Conservation (phyloP, 2,329 filamentous ascomycete genomes). For the Escovopsis weberi region DNA sequence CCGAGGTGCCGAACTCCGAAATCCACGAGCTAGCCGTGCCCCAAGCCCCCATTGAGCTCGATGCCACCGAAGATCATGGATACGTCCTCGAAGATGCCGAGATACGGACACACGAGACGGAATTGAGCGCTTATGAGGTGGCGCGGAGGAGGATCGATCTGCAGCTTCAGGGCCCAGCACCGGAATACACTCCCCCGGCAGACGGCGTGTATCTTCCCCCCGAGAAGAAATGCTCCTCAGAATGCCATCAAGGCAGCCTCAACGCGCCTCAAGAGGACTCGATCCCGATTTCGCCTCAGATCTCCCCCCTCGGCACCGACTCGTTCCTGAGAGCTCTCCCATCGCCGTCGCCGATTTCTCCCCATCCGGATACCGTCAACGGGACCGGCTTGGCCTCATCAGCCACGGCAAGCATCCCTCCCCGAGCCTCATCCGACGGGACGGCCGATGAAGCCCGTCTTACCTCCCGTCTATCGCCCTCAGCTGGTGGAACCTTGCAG, state of each 20-base stretch:
- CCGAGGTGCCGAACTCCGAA: constrained; percentile 27
- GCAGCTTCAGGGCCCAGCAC: constrained; percentile 35
- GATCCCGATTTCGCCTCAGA: constrained; percentile 9
- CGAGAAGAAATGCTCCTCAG: constrained; percentile 14
- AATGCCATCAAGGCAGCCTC: background rate
- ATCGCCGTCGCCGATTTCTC: constrained; percentile 37
- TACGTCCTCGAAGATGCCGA: constrained; percentile 25
- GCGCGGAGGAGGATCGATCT: constrained; percentile 35
- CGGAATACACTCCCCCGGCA: constrained; percentile 31
- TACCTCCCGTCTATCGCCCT: background rate
- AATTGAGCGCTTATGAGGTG: constrained; percentile 34
- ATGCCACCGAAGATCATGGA: constrained; percentile 24
- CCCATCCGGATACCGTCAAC: constrained; percentile 27
- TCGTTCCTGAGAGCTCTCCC: constrained; percentile 22
- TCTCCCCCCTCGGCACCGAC: constrained; percentile 8
- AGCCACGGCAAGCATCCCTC: constrained; percentile 18
- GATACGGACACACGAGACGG: constrained; percentile 24
- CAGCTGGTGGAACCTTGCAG: background rate
- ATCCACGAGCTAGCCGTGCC: constrained; percentile 38
- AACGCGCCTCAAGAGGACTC: constrained; percentile 3
- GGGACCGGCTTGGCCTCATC: constrained; percentile 28
- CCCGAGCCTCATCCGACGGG: constrained; percentile 9
- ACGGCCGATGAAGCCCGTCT: constrained; percentile 7
- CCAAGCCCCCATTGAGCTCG: constrained; percentile 32
- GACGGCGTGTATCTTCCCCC: constrained; percentile 12